These are phyloP conservation scores for Fusarium liriodendri DNA, from an alignment of 2,329 filamentous ascomycete genomes.

Conservation along the genomic window DNA sequence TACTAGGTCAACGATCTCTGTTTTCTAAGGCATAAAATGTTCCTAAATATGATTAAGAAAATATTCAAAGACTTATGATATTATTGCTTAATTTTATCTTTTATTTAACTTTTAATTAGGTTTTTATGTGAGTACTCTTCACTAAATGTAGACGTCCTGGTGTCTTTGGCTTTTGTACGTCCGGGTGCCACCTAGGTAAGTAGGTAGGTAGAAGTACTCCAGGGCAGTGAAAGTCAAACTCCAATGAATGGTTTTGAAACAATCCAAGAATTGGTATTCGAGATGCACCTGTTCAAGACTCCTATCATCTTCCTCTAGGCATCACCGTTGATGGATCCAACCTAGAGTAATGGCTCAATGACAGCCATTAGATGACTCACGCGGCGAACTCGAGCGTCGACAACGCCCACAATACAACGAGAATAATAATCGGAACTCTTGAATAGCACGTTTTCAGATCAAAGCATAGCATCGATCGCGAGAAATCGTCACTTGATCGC, in stretches of 20 bases:
- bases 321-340: background rate
- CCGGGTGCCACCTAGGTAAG: no score
- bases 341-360: background rate
- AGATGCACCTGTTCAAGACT: background rate
- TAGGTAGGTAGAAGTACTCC: background rate
- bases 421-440: background rate
- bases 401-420: background rate
- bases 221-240: background rate
- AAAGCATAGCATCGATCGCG: background rate
- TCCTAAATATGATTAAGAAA: no score
- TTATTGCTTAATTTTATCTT: no score
- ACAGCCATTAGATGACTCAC: constrained; percentile 24
- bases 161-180: no score
- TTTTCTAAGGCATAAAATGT: no score
- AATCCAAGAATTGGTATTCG: background rate
- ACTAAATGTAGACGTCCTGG: no score
- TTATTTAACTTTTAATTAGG: no score
- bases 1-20: no score
- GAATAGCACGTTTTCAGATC: background rate
- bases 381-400: background rate
- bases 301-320: background rate
- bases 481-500: constrained; percentile 6
- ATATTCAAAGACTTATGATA: no score
- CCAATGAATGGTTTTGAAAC: background rate
- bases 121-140: no score